Base-by-base conservation (phyloP, 2,329 filamentous ascomycete genomes). In the Diatrype stigma region DNA sequence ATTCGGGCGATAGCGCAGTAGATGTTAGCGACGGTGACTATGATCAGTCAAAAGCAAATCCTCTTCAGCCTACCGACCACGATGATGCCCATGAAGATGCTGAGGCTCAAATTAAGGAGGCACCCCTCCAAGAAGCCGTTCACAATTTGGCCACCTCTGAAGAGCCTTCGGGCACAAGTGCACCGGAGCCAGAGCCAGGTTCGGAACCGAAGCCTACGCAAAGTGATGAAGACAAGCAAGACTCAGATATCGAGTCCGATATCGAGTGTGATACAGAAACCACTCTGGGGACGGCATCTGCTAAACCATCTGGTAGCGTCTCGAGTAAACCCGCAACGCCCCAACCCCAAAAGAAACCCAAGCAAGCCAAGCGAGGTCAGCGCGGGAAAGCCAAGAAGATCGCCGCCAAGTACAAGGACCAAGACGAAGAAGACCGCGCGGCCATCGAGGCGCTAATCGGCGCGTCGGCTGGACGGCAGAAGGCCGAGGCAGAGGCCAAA, bases 341-440 rank as follows among this genome's bases (percentile, higher is more conserved):
- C 26, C 67, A 46, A 49, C 60, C 54, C 26, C 61, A 48, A 70
- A 78, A 75, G 67, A 81, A 76, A 63, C 68, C 56, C 14, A 60
- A 66, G 34, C 76, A 68, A 51, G 62, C 69, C 30, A 87, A 84
- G 65, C 85, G 92, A 51, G 90, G 91, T 28, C 90, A 95, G 67
- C 84, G 82, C 51, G 80, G 80, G 53, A 96, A 96, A 67, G 85
- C 86, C 42, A 96, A 95, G 75, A 96, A 94, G 68, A 85, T 90
- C 2, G 90, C 90, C 3, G 76, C 82, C 52, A 96, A 96, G 67
- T 99, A 99, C 72, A 93, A 88, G 44, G 77, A 95, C 60, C 94
- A 97, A 75, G 93, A 97, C 61, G 91, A 96, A 50, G 93, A 96
- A 69, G 94, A 99, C 63, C 89, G 91, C 12, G 82, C 81, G 6